Base-by-base conservation (phyloP, 2,329 filamentous ascomycete genomes). In the Rhynchosporium agropyri region DNA sequence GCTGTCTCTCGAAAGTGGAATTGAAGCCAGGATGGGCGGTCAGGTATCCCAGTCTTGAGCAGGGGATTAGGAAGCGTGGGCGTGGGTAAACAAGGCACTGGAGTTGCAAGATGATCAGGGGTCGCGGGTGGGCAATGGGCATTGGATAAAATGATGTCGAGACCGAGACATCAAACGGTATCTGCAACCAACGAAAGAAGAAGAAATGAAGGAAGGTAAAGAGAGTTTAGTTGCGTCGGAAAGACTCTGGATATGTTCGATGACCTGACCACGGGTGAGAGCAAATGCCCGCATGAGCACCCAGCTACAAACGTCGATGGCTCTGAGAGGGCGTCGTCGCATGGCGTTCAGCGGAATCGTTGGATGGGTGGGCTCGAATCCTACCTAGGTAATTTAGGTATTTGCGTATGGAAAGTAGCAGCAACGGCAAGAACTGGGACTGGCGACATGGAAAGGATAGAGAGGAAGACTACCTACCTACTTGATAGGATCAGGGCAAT, bases 91-190 rank as follows among this genome's bases (percentile, higher is more conserved):
- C 50, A 40, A 40, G 50, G 50, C 13, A 54, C 7, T 9, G 7
- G 33, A 36, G 33, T 36, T 10, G 33, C 33, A 36, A 36, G 33
- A 36, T 45, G n/a, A 31, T 57, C 54, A 57, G 54, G 54, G 54
- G 54, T 46, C n/a, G 43, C 20, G n/a, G 43, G 20, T 20, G 20
- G 20, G 20, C 20, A 12, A 7, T 36, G 3, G 51, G 33, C 26
- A 29, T 26, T 43, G 53, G 53, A 28, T n/a, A 20, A 38, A 56
- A 46, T 46, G 54, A 46, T 12, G 15, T 33, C 20, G 36, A 42
- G 40, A 31, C 45, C 28, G n/a, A 57, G 54, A 57, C 26, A 28
- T 57, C 54, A 57, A 57, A 46, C 40, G 45, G 54, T 28, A 57
- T 46, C 12, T 20, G 28, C 4, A 26, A 33, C 26, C n/a, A 10